These are phyloP conservation scores for sorghum (Sorghum bicolor) DNA, from an alignment of 176 grass and related monocot species.

Conservation along the genomic window DNA sequence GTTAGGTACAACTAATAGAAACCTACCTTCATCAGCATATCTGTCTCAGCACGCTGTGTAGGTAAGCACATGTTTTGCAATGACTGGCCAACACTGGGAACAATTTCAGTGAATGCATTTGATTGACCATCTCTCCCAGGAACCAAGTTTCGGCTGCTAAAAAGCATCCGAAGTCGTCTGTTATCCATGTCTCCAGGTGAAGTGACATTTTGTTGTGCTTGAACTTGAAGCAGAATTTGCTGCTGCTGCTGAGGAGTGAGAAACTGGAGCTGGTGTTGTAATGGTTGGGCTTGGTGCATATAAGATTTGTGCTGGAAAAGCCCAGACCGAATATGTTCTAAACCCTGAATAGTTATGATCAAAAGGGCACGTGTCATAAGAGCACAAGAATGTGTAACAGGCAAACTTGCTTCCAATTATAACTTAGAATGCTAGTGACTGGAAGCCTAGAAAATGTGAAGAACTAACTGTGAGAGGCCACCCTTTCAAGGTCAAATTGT, in stretches of 20 bases:
- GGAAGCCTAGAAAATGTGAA: slow-evolving; percentile 22
- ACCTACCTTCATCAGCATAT: slow-evolving; percentile 74
- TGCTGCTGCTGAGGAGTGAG: slow-evolving; percentile 74
- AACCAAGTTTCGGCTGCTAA: slow-evolving; percentile 50
- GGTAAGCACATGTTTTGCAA: slow-evolving; percentile 47
- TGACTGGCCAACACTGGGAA: slow-evolving; percentile 54
- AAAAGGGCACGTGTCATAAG: slow-evolving; percentile 1
- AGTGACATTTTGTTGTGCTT: slow-evolving; percentile 71
- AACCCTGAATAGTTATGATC: slow-evolving; percentile 50
- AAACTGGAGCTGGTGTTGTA: slow-evolving; percentile 82
- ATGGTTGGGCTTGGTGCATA: slow-evolving; percentile 62
- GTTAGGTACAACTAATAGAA: background rate
- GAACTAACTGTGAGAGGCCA: slow-evolving; percentile 61
- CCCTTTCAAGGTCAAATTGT: slow-evolving; percentile 82
- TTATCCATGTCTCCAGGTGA: slow-evolving; percentile 67
- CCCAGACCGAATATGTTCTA: slow-evolving; percentile 79
- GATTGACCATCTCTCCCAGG: slow-evolving; percentile 54
- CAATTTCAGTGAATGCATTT: slow-evolving; percentile 46
- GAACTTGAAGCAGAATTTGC: slow-evolving; percentile 68
- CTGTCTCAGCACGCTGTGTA: slow-evolving; percentile 45
- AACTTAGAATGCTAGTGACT: slow-evolving; percentile 14
- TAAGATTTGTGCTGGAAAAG: slow-evolving; percentile 77
- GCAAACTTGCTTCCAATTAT: slow-evolving; percentile 14
- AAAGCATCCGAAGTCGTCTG: slow-evolving; percentile 69
- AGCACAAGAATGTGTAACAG: background rate